A percentile compares a stretch with the other conserved stretches of the same genome.
Evolutionary conservation across 768 basidiomycete species (phyloP).

Genomic region (Tylopilus plumbeoviolaceoides): DNA sequence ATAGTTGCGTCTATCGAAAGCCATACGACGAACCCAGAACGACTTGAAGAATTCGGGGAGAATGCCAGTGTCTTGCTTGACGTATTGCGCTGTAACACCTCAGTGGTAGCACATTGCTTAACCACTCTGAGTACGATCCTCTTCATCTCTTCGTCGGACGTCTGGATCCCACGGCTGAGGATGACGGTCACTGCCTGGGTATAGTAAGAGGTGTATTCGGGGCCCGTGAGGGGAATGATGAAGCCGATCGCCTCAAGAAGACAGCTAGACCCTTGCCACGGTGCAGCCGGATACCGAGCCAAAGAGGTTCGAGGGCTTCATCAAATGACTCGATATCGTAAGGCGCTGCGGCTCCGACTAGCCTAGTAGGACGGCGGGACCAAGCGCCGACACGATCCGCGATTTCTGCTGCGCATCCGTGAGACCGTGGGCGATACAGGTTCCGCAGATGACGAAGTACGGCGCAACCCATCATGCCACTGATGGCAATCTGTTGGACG

Average conservation of each 20-base stretch:
- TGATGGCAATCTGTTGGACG: slow-evolving; percentile 98
- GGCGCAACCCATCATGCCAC: slow-evolving; percentile 99
- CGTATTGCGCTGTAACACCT: slow-evolving; percentile 96
- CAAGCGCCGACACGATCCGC: slow-evolving; percentile 73
- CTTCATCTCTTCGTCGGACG: slow-evolving; percentile 97
- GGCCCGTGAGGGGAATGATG: slow-evolving; percentile 99
- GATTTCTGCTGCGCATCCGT: slow-evolving; percentile 80
- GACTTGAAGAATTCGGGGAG: slow-evolving; percentile 99
- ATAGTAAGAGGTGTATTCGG: too few species aligned
- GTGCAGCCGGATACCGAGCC: slow-evolving; percentile 70
- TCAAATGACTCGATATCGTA: slow-evolving; percentile 99
- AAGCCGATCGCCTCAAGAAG: slow-evolving; percentile 92
- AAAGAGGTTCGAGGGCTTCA: slow-evolving; percentile 84
- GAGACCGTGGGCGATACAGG: slow-evolving; percentile 84
- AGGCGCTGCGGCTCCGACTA: too few species aligned
- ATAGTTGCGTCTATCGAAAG: too few species aligned
- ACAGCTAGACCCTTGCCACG: slow-evolving; percentile 77
- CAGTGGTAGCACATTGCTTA: slow-evolving; percentile 97
- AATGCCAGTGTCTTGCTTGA: slow-evolving; percentile 97
- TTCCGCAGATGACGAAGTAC: slow-evolving; percentile 96
- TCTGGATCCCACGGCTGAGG: slow-evolving; percentile 97
- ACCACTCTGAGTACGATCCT: slow-evolving; percentile 98
- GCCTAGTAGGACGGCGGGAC: slow-evolving; percentile 85
- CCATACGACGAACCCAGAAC: too few species aligned
- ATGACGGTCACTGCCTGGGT: slow-evolving; percentile 94